phyloP scores from a whole-genome alignment of 2,329 filamentous ascomycete genomes.

The Monosporascus cannonballus region DNA sequence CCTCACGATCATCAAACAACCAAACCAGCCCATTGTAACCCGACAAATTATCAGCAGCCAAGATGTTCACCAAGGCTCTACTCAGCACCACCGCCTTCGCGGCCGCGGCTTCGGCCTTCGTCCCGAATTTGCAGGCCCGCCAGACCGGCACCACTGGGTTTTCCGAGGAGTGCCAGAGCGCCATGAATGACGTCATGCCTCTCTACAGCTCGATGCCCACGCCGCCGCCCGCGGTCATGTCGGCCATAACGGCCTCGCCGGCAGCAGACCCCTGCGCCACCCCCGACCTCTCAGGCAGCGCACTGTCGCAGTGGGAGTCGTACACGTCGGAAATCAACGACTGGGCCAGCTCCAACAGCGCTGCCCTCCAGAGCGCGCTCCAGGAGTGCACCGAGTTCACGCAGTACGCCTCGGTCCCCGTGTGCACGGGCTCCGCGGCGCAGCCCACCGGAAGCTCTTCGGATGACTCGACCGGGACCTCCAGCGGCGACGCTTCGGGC shows the following conservation, averaged over 20 bases:
- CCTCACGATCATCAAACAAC: not conserved
- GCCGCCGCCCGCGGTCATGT: conserved; percentile 12
- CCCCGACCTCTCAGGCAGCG: conserved; percentile 14
- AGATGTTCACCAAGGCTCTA: conserved; percentile 9
- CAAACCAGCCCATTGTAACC: no score
- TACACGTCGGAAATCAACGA: conserved; percentile 13
- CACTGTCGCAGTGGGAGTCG: conserved; percentile 11
- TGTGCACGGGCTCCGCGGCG: conserved; percentile 6
- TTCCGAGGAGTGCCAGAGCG: conserved; percentile 12
- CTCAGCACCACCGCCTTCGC: conserved; percentile 8
- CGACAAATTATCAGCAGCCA: not conserved
- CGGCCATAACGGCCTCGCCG: conserved; percentile 2
- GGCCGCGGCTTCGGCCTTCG: conserved; percentile 11
- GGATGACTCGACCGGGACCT: not conserved
- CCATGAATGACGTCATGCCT: conserved; percentile 8
- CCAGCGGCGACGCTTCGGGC: not conserved
- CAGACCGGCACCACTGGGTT: not conserved
- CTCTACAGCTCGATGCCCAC: conserved; percentile 13
- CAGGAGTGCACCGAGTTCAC: conserved; percentile 12
- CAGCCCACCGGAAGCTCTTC: no score
- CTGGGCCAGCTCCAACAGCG: conserved; percentile 17
- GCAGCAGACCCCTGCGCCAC: conserved; percentile 16
- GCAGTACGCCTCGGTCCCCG: conserved; percentile 5
- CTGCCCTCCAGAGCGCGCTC: conserved; percentile 11
- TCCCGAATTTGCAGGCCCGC: conserved; percentile 13